Evolutionary conservation across 176 grass and related monocot species (phyloP).

Genomic region (Olyra latifolia): DNA sequence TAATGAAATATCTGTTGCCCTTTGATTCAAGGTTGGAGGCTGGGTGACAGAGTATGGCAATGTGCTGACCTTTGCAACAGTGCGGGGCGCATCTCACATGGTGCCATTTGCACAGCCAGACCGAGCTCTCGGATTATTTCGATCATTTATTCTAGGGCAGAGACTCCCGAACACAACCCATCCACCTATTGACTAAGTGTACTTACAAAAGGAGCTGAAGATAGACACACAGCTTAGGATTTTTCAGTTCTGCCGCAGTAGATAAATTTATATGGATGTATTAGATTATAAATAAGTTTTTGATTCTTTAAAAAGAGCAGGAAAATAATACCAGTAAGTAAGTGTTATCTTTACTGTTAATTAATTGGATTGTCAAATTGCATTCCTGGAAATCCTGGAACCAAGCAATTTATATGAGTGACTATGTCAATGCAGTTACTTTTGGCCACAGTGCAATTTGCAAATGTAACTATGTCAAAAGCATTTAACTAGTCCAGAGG

Average conservation of each 20-base stretch:
- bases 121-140: conserved; percentile 72
- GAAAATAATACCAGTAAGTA: not conserved
- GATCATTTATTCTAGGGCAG: conserved; percentile 60
- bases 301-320: conserved; percentile 31
- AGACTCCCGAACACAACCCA: conserved; percentile 79
- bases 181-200: conserved; percentile 52
- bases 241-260: conserved; percentile 9
- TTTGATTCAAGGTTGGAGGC: conserved; percentile 74
- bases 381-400: conserved; percentile 19
- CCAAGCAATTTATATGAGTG: conserved; percentile 6
- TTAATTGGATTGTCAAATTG: conserved; percentile 3
- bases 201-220: conserved; percentile 28
- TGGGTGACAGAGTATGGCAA: conserved; percentile 92
- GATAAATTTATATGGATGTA: not conserved
- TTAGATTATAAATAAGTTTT: conserved; percentile 30
- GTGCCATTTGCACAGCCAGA: conserved; percentile 86
- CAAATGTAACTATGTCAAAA: not conserved
- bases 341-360: conserved; percentile 1
- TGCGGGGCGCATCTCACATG: conserved; percentile 94
- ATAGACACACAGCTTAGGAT: conserved; percentile 27
- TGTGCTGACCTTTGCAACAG: conserved; percentile 80
- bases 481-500: conserved; percentile 3
- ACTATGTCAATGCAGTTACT: not conserved
- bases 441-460: not conserved
- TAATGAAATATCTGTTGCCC: not conserved